Evolutionary conservation across 208 protist species (phyloP).

Genomic region (Endotrypanum monterogeii): DNA sequence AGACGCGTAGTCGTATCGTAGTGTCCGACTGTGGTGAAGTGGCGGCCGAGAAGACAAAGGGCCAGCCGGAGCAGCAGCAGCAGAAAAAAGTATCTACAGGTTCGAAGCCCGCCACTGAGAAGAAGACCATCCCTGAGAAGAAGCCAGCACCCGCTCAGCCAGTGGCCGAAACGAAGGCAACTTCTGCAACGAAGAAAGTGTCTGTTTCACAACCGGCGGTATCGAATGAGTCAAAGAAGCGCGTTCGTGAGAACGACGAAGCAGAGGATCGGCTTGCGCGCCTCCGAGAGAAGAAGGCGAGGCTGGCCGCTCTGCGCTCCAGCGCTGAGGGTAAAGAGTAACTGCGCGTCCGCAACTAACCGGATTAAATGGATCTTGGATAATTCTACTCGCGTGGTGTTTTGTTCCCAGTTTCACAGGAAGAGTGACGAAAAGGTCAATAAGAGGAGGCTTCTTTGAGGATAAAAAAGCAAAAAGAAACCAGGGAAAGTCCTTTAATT

Average conservation of each 20-base stretch:
- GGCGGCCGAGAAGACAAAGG: slow-evolving; percentile 18
- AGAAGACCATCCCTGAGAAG: slow-evolving; percentile 3
- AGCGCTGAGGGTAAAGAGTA: slow-evolving; percentile 32
- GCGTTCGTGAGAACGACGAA: slow-evolving; percentile 28
- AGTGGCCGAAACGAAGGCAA: slow-evolving; percentile 1
- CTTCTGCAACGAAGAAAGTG: slow-evolving; percentile 6
- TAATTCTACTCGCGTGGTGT: not conserved
- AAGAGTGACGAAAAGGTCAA: not conserved
- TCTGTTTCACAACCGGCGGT: not conserved
- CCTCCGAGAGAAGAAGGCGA: slow-evolving; percentile 71
- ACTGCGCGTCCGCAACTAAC: slow-evolving; percentile 7
- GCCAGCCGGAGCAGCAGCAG: not conserved
- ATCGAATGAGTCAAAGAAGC: slow-evolving; percentile 28
- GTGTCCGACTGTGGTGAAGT: slow-evolving; percentile 88
- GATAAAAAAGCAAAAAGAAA: not conserved
- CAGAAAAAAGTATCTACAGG: slow-evolving; percentile 8
- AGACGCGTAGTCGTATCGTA: slow-evolving; percentile 59
- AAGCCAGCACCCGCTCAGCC: not conserved
- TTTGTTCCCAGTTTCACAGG: not conserved
- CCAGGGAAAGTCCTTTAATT: no score
- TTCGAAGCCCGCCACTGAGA: not conserved
- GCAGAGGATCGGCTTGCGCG: slow-evolving; percentile 49
- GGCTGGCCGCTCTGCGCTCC: slow-evolving; percentile 51
- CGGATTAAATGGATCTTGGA: not conserved
- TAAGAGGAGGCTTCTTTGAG: not conserved